Evolutionary conservation across 1,139 yeast species (phyloP), one percentile per base, ranked within the genome.

Genomic region (Cylindricascospora bacillispora): DNA sequence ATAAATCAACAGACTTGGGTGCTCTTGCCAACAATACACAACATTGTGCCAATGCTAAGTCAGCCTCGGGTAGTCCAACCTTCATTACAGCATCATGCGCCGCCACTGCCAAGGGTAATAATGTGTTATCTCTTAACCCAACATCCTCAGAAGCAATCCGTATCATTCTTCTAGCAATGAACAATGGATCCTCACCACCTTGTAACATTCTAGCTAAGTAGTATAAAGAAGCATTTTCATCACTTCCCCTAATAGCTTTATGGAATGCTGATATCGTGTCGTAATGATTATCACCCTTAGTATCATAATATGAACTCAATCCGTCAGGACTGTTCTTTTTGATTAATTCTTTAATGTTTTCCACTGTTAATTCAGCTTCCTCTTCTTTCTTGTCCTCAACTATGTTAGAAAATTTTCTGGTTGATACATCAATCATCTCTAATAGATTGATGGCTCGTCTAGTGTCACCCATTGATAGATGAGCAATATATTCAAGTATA

Each of bases 61-160:
- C 95, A 2, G 93, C 93, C 49, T 92, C 98, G 0, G 99, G 99
- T 69, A 89, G 66, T 0, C 99, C 99, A n/a, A 89, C 67, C 54
- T 80, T 83, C 56, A 83, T 92, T 4, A 82, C 73, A 0, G 95
- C 86, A 30, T 82, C 83, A 49, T 79, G 82, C 0, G 93, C 72
- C 0, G 95, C 75, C 2, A 81, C 67, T 1, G 93, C 89, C 56
- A 89, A 76, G 1, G 97, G 94, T 25, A 92, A 58, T 43, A 93
- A 75, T 0, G 79, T 56, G 33, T 86, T 82, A 52, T 92, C 97
- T 7, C 80, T 60, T 3, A 80, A 57, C 0, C 95, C 95, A 20
- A 85, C 62, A 50, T 86, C 95, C 53, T 82, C 98, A 49, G 89
- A 76, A 0, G 95, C 95, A 17, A 86, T 85, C 4, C 93, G 67